Percentiles rank a stretch among this genome's conserved stretches.
Conservation (phyloP, 768 basidiomycete genomes). For the Xerocomus brunneocitrinus region DNA sequence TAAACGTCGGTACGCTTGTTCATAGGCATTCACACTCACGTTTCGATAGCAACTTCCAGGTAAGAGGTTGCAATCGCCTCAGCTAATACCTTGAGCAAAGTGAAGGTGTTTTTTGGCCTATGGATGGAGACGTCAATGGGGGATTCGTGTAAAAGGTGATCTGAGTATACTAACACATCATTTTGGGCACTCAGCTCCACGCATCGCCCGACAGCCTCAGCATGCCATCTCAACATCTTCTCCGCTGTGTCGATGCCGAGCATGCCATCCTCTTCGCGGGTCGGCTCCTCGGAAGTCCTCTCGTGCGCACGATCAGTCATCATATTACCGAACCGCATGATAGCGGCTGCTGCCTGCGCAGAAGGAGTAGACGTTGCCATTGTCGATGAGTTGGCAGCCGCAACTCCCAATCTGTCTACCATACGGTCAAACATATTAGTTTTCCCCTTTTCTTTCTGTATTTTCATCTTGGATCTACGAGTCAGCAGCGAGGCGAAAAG, state of each 20-base stretch:
- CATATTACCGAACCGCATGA: conserved; percentile 89
- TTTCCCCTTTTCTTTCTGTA: conserved; percentile 56
- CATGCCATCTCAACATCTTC: conserved; percentile 95
- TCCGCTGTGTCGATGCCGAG: conserved; percentile 75
- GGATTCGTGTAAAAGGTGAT: neutral
- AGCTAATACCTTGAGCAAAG: conserved; percentile 76
- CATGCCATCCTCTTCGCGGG: conserved; percentile 77
- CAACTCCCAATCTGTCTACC: conserved; percentile 77
- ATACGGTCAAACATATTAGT: conserved; percentile 85
- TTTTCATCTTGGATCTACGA: conserved; percentile 41
- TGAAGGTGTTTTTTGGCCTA: conserved; percentile 87
- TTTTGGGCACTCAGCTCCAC: conserved; percentile 79
- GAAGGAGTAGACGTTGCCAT: conserved; percentile 63
- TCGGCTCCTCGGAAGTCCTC: conserved; percentile 58
- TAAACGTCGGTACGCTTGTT: neutral
- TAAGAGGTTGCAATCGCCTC: conserved; percentile 82
- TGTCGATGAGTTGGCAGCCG: conserved; percentile 60
- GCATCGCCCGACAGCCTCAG: conserved; percentile 91
- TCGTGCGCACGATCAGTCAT: conserved; percentile 49
- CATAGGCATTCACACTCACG: conserved; percentile 49
- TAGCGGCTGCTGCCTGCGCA: conserved; percentile 80
- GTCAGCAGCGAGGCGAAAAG: conserved; percentile 4
- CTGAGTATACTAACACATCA: conserved; percentile 66
- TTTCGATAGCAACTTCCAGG: conserved; percentile 88
- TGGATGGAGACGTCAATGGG: conserved; percentile 3